Percentiles rank a stretch among this genome's conserved stretches.
Conservation (phyloP, 495 filamentous ascomycete genomes). For the Astrothelium subdiscretum region DNA sequence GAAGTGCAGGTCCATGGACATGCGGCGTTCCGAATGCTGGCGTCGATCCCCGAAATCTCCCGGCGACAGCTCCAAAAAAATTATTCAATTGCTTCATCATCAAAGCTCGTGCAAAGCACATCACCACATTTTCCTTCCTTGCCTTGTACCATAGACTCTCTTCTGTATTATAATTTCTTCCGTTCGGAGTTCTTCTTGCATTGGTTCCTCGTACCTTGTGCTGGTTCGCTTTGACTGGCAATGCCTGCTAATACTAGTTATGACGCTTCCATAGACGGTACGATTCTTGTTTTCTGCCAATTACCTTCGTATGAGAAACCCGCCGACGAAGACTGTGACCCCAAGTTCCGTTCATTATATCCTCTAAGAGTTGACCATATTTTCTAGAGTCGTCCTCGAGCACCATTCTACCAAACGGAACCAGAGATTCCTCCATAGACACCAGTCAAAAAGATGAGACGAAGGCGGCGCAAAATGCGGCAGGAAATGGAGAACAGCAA, state of each 20-base stretch:
- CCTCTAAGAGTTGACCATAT: not conserved
- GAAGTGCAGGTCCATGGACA: no score
- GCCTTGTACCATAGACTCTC: not conserved
- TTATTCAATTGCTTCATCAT: not conserved
- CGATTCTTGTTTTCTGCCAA: not conserved
- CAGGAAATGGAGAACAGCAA: not conserved
- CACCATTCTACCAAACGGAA: not conserved
- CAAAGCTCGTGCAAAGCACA: no score
- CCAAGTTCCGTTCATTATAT: not conserved
- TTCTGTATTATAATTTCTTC: not conserved
- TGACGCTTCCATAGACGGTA: slow-evolving; percentile 1
- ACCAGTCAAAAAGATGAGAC: not conserved
- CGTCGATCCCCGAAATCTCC: not conserved
- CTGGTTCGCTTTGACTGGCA: not conserved
- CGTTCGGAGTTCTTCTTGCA: not conserved
- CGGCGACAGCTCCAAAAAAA: slow-evolving; percentile 2
- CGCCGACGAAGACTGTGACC: not conserved
- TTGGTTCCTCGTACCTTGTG: not conserved
- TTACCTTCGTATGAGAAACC: not conserved
- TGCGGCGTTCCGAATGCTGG: not conserved
- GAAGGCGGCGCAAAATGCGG: not conserved
- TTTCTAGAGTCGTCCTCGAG: not conserved
- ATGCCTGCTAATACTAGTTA: not conserved
- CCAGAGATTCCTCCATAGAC: not conserved
- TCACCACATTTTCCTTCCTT: not conserved